phyloP scores from a whole-genome alignment of 2,329 filamentous ascomycete genomes.

The Fusarium chaquense region DNA sequence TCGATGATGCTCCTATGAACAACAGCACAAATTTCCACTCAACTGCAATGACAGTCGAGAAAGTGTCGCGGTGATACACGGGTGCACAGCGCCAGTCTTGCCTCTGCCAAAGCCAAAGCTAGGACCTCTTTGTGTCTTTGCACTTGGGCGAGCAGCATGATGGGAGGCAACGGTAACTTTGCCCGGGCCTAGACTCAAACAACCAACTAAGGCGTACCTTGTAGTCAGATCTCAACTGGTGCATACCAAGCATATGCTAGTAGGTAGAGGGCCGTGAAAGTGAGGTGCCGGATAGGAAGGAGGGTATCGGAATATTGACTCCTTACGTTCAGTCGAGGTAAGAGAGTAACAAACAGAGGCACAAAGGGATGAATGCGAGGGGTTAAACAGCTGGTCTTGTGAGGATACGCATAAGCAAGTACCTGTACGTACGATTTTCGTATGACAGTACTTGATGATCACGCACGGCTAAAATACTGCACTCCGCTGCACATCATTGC shows the following conservation, averaged over 20 bases:
- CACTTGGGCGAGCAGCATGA: slow-evolving; percentile 26
- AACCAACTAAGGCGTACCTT: slow-evolving; percentile 11
- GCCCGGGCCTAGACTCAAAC: slow-evolving; percentile 14
- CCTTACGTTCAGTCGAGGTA: slow-evolving; percentile 9
- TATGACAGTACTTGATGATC: slow-evolving; percentile 54
- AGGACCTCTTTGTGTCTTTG: slow-evolving; percentile 33
- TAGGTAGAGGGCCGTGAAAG: neutral
- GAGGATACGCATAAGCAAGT: slow-evolving; percentile 46
- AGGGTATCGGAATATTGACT: slow-evolving; percentile 28
- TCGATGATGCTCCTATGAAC: slow-evolving; percentile 42
- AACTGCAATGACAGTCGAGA: slow-evolving; percentile 20
- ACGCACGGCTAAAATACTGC: slow-evolving; percentile 52
- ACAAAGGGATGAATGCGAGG: slow-evolving; percentile 29
- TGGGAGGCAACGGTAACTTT: slow-evolving; percentile 13
- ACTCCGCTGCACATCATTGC: slow-evolving; percentile 40
- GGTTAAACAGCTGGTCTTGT: slow-evolving; percentile 20
- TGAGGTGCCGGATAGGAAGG: slow-evolving; percentile 11
- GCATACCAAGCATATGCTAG: slow-evolving; percentile 5
- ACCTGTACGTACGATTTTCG: slow-evolving; percentile 52
- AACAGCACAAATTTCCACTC: slow-evolving; percentile 14
- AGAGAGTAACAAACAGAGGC: slow-evolving; percentile 17
- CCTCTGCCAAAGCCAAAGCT: slow-evolving; percentile 38
- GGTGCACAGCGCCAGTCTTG: slow-evolving; percentile 29
- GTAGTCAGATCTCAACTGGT: slow-evolving; percentile 20
- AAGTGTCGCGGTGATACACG: slow-evolving; percentile 36